These are phyloP conservation scores for Moesziomyces globuligerus DNA, from an alignment of 1,284 basidiomycete species.

Conservation along the genomic window DNA sequence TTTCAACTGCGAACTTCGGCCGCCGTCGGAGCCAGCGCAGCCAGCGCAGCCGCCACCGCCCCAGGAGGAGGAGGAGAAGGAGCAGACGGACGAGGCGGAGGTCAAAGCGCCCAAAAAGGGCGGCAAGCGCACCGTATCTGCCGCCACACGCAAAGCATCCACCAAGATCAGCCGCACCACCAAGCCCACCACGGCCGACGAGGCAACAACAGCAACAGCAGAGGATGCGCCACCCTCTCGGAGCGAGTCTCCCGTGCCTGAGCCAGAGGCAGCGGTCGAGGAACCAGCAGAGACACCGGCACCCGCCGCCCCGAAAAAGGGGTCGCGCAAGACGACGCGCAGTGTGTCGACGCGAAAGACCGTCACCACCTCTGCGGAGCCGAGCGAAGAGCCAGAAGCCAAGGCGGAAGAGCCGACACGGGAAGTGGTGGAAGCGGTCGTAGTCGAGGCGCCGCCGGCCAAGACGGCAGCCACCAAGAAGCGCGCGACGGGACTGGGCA, in stretches of 20 bases:
- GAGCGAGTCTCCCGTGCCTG: neutral
- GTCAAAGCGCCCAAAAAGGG: conserved; percentile 9
- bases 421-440: neutral
- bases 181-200: conserved; percentile 6
- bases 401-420: conserved; percentile 4
- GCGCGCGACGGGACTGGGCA: conserved; percentile 26
- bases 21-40: conserved; percentile 1
- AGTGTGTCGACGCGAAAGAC: conserved; percentile 24
- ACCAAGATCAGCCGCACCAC: conserved; percentile 21
- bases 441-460: conserved; percentile 8
- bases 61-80: conserved; percentile 4
- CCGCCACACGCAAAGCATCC: conserved; percentile 26
- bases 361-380: conserved; percentile 1
- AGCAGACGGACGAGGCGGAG: neutral
- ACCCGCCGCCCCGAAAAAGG: conserved; percentile 14
- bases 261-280: conserved; percentile 1
- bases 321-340: conserved; percentile 18
- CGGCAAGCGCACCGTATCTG: conserved; percentile 36
- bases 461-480: conserved; percentile 9
- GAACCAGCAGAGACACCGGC: conserved; percentile 10
- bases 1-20: conserved; percentile 55
- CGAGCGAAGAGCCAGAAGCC: conserved; percentile 1
- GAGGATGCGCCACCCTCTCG: neutral
- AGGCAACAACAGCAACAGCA: conserved; percentile 8
- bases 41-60: conserved; percentile 1